A percentile compares a stretch with the other conserved stretches of the same genome.
Conservation (phyloP, 2,329 filamentous ascomycete species). For the Fusarium brevicatenulatum region DNA sequence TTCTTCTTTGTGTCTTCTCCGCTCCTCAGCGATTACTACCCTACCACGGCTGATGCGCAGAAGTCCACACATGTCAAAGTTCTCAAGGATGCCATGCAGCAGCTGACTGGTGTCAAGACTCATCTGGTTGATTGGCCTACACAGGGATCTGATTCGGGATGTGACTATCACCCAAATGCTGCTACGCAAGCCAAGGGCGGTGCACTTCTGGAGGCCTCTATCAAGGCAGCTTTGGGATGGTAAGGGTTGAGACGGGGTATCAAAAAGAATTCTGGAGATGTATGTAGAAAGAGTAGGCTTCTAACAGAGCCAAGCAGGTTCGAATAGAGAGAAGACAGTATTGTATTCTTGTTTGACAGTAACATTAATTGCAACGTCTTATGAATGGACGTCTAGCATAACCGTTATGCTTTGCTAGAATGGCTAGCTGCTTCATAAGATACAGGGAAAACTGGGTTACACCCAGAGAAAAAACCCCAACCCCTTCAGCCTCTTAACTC, state of each 20-base stretch:
- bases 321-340: background rate
- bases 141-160: conserved; percentile 53
- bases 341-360: background rate
- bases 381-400: background rate
- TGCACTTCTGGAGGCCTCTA: conserved; percentile 44
- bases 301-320: background rate
- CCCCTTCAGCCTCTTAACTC: background rate
- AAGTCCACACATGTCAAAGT: conserved; percentile 50
- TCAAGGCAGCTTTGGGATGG: conserved; percentile 31
- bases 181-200: conserved; percentile 50
- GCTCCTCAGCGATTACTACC: conserved; percentile 53
- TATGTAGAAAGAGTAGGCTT: background rate
- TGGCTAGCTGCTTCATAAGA: background rate
- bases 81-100: conserved; percentile 48
- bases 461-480: background rate
- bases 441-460: background rate
- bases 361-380: background rate
- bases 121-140: conserved; percentile 55
- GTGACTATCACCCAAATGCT: conserved; percentile 56
- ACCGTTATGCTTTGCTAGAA: background rate
- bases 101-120: conserved; percentile 45
- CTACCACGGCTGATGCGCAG: conserved; percentile 49
- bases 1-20: conserved; percentile 55
- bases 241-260: background rate
- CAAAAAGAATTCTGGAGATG: background rate